A percentile compares a stretch with the other conserved stretches of the same genome.
Conservation (phyloP, 2,329 filamentous ascomycete genomes). For the Drechslerella stenobrocha region DNA sequence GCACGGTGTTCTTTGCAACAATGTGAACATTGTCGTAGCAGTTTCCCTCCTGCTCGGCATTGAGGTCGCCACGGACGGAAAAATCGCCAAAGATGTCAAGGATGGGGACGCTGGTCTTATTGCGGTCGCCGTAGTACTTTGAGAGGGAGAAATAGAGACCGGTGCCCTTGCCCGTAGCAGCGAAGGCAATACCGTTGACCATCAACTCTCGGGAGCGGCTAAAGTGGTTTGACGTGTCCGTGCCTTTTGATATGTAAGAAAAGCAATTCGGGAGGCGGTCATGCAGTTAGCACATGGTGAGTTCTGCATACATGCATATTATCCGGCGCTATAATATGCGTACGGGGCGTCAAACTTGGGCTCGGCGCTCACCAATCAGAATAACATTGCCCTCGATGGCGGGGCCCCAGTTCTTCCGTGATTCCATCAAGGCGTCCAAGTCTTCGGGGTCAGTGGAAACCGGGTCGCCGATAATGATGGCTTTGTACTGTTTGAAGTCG, state of each 20-base stretch:
- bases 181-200: conserved; percentile 56
- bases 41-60: conserved; percentile 21
- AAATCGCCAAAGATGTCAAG: conserved; percentile 57
- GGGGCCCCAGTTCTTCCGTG: conserved; percentile 57
- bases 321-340: no score
- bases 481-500: conserved; percentile 59
- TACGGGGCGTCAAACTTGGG: background rate
- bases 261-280: no score
- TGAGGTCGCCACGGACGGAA: conserved; percentile 56
- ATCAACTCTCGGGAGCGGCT: conserved; percentile 56
- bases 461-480: conserved; percentile 58
- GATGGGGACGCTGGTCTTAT: conserved; percentile 51
- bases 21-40: conserved; percentile 58
- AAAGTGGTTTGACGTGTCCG: conserved; percentile 49
- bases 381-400: conserved; percentile 58
- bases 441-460: conserved; percentile 54
- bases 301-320: no score
- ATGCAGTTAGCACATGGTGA: no score
- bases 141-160: conserved; percentile 58
- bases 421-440: conserved; percentile 50
- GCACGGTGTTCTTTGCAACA: conserved; percentile 55
- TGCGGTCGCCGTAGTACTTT: conserved; percentile 56
- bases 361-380: conserved; percentile 55
- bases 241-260: conserved; percentile 16
- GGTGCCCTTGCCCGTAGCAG: conserved; percentile 54